Evolutionary conservation across 306 rosid species (phyloP).

Genomic region (Arachis hypogaea): DNA sequence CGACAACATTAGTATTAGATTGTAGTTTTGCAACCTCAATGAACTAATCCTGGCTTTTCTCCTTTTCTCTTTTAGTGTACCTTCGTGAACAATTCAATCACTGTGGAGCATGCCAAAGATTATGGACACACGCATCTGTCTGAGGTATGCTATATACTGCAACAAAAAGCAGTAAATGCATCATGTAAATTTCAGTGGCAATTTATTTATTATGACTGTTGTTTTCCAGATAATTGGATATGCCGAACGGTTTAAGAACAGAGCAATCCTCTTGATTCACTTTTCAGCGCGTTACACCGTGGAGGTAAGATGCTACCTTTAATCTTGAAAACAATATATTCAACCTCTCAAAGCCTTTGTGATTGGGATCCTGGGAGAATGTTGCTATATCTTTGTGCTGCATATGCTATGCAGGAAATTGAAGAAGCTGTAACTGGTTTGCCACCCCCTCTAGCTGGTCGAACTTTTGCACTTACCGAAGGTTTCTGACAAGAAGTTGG

Average conservation of each 20-base stretch:
- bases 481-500: conserved; percentile 57
- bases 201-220: conserved; percentile 21
- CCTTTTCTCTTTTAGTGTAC: conserved; percentile 61
- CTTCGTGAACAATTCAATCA: conserved; percentile 64
- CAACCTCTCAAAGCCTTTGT: conserved; percentile 3
- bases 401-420: conserved; percentile 69
- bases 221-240: conserved; percentile 65
- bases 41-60: conserved; percentile 6
- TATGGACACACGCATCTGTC: conserved; percentile 86
- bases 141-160: conserved; percentile 61
- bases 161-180: neutral
- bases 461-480: conserved; percentile 78
- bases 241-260: conserved; percentile 73
- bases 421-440: conserved; percentile 63
- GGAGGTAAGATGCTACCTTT: conserved; percentile 52
- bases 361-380: conserved; percentile 19
- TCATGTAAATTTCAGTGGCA: conserved; percentile 9
- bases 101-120: conserved; percentile 83
- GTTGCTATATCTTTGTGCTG: neutral
- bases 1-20: too few relatives aligned
- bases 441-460: conserved; percentile 71
- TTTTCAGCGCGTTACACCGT: conserved; percentile 79
- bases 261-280: conserved; percentile 87
- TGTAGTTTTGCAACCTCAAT: neutral
- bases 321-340: conserved; percentile 14